Conservation (phyloP, 805 yeast species). For the Candida hungchunana region DNA sequence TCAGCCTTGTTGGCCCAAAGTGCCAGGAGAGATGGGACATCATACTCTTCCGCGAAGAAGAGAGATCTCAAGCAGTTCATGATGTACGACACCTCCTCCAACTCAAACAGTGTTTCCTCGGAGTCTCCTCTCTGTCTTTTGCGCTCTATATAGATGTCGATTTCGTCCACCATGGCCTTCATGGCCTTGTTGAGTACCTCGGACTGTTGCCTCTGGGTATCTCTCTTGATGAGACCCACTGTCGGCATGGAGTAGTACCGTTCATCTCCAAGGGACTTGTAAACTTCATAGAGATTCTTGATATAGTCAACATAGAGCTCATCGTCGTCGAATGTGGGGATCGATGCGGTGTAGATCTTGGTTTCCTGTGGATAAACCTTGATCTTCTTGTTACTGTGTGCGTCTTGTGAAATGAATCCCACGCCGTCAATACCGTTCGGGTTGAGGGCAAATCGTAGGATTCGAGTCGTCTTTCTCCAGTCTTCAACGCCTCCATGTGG, state of each 20-base stretch:
- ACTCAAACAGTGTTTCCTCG: constrained; percentile 30
- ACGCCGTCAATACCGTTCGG: constrained; percentile 38
- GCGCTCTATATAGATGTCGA: constrained; percentile 30
- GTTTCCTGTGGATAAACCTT: constrained; percentile 36
- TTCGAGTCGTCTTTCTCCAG: constrained; percentile 34
- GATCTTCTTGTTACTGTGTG: constrained; percentile 23
- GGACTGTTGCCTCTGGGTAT: constrained; percentile 32
- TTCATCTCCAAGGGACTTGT: constrained; percentile 46
- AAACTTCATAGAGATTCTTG: constrained; percentile 45
- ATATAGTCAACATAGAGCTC: constrained; percentile 43
- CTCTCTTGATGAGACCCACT: constrained; percentile 34
- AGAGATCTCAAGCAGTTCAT: constrained; percentile 56
- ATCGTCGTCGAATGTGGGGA: constrained; percentile 38
- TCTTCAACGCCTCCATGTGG: constrained; percentile 28
- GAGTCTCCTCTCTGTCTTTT: constrained; percentile 29
- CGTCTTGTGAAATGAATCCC: constrained; percentile 33
- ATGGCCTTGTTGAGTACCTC: constrained; percentile 34
- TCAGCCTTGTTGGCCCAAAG: constrained; percentile 71
- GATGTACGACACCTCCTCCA: constrained; percentile 46
- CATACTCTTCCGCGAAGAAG: constrained; percentile 35
- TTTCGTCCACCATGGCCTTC: constrained; percentile 30
- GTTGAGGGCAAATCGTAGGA: constrained; percentile 44
- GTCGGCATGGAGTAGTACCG: constrained; percentile 37
- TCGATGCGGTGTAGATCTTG: constrained; percentile 37
- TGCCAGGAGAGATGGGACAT: constrained; percentile 38